Percentiles rank a stretch among this genome's conserved stretches.
phyloP scores from a whole-genome alignment of 179 eudicot genomes.

The Beta macrorhiza region DNA sequence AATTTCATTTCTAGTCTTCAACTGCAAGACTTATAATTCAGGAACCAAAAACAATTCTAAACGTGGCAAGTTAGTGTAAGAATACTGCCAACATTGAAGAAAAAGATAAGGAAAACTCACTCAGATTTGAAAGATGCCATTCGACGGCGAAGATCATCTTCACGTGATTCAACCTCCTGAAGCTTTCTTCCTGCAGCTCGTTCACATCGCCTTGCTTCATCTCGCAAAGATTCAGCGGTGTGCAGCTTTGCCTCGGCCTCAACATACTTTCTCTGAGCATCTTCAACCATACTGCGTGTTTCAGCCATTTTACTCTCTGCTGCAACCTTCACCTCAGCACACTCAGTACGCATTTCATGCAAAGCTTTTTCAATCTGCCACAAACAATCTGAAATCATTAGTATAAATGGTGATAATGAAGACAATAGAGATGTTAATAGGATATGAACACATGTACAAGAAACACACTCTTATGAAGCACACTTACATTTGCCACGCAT shows the following conservation, averaged over 20 bases:
- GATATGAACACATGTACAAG: no score
- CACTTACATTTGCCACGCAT: constrained; percentile 79
- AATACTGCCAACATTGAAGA: not conserved
- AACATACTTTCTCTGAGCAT: constrained; percentile 58
- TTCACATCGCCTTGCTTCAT: constrained; percentile 64
- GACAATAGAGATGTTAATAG: not conserved
- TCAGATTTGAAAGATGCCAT: constrained; percentile 63
- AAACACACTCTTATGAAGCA: not conserved
- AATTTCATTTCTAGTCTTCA: not conserved
- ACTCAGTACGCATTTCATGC: constrained; percentile 93
- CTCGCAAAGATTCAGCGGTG: constrained; percentile 71
- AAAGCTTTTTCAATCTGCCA: constrained; percentile 83
- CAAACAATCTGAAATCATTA: not conserved
- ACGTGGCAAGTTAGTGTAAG: not conserved
- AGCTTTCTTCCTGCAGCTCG: constrained; percentile 80
- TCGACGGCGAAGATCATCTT: constrained; percentile 91
- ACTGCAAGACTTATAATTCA: not conserved
- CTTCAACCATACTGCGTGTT: constrained; percentile 63
- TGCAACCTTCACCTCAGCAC: constrained; percentile 75
- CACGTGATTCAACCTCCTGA: constrained; percentile 92
- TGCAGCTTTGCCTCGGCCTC: constrained; percentile 70
- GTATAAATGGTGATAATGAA: not conserved
- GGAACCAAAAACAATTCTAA: not conserved
- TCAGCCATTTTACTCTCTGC: constrained; percentile 73
- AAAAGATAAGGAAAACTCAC: constrained; percentile 40